These are phyloP conservation scores for Trichoderma gracile DNA, from an alignment of 2,329 filamentous ascomycete genomes.

Conservation along the genomic window DNA sequence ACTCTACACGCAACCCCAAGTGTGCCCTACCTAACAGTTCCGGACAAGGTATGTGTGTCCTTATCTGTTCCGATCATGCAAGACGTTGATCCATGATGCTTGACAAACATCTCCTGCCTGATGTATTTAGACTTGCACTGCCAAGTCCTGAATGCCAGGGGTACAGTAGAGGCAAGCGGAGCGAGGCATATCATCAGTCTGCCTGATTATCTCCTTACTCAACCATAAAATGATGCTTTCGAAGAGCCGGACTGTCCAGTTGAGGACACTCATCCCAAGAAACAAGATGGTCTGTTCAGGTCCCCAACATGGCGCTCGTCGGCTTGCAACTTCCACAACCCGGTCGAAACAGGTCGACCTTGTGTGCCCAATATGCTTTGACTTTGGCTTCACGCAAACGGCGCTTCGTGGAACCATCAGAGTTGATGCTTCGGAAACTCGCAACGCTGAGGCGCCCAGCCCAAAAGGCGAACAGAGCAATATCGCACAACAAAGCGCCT, in stretches of 20 bases:
- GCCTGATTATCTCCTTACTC: background rate
- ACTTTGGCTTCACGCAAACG: constrained; percentile 20
- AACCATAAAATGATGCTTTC: background rate
- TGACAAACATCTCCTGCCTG: background rate
- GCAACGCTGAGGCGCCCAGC: background rate
- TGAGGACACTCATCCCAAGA: background rate
- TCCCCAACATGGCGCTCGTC: background rate
- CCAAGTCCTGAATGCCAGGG: constrained; percentile 14
- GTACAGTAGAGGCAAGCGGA: background rate
- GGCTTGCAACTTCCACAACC: background rate
- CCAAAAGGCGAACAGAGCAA: background rate
- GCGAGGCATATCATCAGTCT: constrained; percentile 18
- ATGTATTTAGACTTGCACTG: background rate
- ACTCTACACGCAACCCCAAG: too few relatives aligned
- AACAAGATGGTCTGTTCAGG: background rate
- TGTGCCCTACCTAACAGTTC: too few relatives aligned
- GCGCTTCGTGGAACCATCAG: background rate
- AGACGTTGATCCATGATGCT: background rate
- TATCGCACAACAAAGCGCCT: background rate
- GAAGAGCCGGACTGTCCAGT: too few relatives aligned
- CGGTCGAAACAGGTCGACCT: constrained; percentile 12
- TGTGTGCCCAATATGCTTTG: constrained; percentile 22
- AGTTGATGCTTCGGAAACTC: background rate
- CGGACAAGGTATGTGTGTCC: too few relatives aligned
- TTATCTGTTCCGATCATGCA: rapidly evolving